A percentile compares a stretch with the other conserved stretches of the same genome.
These are phyloP conservation scores for Boletus patriciae DNA, from an alignment of 768 basidiomycete species.

Conservation along the genomic window DNA sequence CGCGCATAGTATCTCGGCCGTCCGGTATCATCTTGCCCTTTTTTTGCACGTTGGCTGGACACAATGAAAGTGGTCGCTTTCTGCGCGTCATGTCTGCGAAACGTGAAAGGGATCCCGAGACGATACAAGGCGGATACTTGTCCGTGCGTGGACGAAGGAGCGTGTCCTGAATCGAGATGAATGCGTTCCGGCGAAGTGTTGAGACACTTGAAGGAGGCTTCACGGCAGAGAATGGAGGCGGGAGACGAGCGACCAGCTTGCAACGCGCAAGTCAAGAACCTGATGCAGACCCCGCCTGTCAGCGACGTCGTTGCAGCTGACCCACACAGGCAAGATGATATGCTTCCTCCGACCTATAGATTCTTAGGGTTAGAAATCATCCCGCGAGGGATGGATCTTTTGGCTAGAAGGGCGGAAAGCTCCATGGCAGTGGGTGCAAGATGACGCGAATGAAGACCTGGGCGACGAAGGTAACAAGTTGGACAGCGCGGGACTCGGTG, in stretches of 20 bases:
- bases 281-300: slow-evolving; percentile 8
- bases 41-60: slow-evolving; percentile 26
- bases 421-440: slow-evolving; percentile 31
- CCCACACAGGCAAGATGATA: slow-evolving; percentile 26
- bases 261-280: slow-evolving; percentile 12
- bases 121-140: slow-evolving; percentile 48
- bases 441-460: slow-evolving; percentile 41
- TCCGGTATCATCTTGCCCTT: slow-evolving; percentile 52
- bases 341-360: slow-evolving; percentile 35
- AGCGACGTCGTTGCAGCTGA: slow-evolving; percentile 22
- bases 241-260: slow-evolving; percentile 19
- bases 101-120: slow-evolving; percentile 51
- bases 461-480: slow-evolving; percentile 44
- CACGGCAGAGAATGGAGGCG: slow-evolving; percentile 37
- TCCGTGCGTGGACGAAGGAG: slow-evolving; percentile 31
- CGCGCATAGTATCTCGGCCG: slow-evolving; percentile 40
- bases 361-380: slow-evolving; percentile 66
- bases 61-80: slow-evolving; percentile 28
- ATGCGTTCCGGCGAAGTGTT: slow-evolving; percentile 58
- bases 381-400: slow-evolving; percentile 47
- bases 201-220: slow-evolving; percentile 35
- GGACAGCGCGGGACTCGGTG: slow-evolving; percentile 19
- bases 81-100: slow-evolving; percentile 19
- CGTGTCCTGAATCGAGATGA: slow-evolving; percentile 23
- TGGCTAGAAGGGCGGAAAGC: slow-evolving; percentile 45